Base-by-base conservation (phyloP, 179 eudicot species). In the Beta macrorhiza region DNA sequence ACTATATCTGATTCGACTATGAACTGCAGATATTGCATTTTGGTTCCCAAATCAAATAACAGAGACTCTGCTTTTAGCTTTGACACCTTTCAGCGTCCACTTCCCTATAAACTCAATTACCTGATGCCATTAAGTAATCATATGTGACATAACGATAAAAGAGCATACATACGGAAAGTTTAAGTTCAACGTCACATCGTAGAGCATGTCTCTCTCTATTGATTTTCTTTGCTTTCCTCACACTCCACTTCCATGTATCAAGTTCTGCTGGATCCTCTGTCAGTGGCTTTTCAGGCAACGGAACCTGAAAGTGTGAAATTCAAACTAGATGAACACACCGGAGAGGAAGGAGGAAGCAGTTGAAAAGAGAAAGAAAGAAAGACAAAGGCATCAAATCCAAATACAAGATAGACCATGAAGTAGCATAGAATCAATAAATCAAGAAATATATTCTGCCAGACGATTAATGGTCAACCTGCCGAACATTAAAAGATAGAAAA, bases 141-240 rank as follows among this genome's bases (percentile, higher is more conserved):
- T 37, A 37, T 37, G 42, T 37, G 42, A 37, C 42, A 51, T 49
- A 77, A 65, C 72, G 22, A 12, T 25, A 75, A 17, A 58, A 58
- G 80, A 75, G 82, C 25, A 75, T 77, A 71, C 89, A 67, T 90
- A 94, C 97, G 51, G 95, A 90, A 84, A 92, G 93, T 87, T 91
- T 92, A 74, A 94, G 94, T 77, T 94, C 98, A 15, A 80, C 85
- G 84, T 94, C 95, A 87, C 98, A 94, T 85, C 98, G 87, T 82
- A 83, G 89, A 79, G 94, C 87, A 85, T 94, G 93, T 84, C 90
- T 76, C 86, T 94, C 98, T 87, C 90, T 91, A 80, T 92, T 94
- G 61, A 88, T 79, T 87, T 92, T 94, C 81, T 90, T 94, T 45
- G 90, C 95, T 88, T 89, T 91, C 73, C 91, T 80, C 78, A 88